Base-by-base conservation (phyloP, 148 eudicot species). In the Bassia scoparia region DNA sequence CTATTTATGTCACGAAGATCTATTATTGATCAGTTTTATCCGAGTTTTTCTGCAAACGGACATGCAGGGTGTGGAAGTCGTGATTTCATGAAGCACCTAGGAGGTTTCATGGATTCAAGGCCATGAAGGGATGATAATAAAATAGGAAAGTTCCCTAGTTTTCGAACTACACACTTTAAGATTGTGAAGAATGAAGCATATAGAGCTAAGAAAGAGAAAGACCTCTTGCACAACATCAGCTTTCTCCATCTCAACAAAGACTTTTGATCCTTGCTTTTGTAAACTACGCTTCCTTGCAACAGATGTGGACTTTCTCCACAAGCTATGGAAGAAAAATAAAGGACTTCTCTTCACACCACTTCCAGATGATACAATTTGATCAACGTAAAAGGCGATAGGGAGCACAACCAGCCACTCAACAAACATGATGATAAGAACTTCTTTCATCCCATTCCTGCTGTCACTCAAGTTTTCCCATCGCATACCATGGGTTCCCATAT, bases 211-310 rank as follows among this genome's bases (percentile, higher is more conserved):
- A 41, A 38, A 77, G 61, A 69, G 65, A 72, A 34, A 11, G 15
- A 89, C 98, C 98, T 94, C 98, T 84, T 85, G 98, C 46, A 74
- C 78, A 49, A 94, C 97, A 86, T 94, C 98, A 73, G 84, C 84
- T 82, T 94, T 91, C 73, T 91, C 97, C 87, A 86, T 83, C 78
- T 87, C 85, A 79, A 88, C 83, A 48, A 74, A 84, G 71, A 89
- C 90, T 81, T 91, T 82, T 52, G 98, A 86, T 68, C 83, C 86
- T 70, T 87, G 89, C 81, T 76, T 86, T 71, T 64, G 83, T 46
- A 89, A 68, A 72, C 89, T 85, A 68, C 79, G 86, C 78, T 63
- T 86, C 73, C 72, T 76, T 33, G 78, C 46, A 29, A 82, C 77
- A 73, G 86, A 67, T 3, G 72, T 63, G 62, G 81, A 84, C 76